Conservation (phyloP, 1,284 basidiomycete species). For the Trichosporon sp. region DNA sequence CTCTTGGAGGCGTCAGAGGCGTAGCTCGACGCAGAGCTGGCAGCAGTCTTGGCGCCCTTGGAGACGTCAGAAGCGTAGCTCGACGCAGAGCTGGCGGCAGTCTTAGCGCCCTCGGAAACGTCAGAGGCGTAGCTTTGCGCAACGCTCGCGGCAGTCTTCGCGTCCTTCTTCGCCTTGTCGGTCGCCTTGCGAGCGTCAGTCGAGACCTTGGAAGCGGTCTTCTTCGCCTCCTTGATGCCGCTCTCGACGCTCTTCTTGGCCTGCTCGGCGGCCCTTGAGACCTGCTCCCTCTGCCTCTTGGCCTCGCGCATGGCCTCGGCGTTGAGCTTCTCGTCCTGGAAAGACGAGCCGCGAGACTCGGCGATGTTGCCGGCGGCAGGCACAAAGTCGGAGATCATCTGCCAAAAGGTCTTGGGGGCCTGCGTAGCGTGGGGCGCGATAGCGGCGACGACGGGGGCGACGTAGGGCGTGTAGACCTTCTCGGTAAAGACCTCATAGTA, state of each 20-base stretch:
- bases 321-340: constrained; percentile 3
- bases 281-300: background rate
- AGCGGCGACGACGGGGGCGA: constrained; percentile 28
- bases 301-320: background rate
- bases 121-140: constrained; percentile 17
- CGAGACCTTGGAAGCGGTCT: constrained; percentile 14
- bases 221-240: constrained; percentile 11
- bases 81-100: background rate
- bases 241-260: constrained; percentile 20
- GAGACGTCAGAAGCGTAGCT: too few relatives aligned
- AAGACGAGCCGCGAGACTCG: constrained; percentile 8
- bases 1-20: constrained; percentile 9
- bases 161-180: constrained; percentile 19
- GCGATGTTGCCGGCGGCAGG: constrained; percentile 18
- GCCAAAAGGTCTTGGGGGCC: constrained; percentile 33
- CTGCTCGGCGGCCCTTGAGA: background rate
- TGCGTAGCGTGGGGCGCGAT: constrained; percentile 27
- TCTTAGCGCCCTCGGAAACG: background rate
- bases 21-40: constrained; percentile 11
- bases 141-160: background rate
- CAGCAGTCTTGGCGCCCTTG: constrained; percentile 8
- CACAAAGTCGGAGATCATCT: constrained; percentile 35
- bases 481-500: constrained; percentile 15
- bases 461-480: constrained; percentile 32
- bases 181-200: background rate